Conservation (phyloP, 345 rosid genomes). For the Melastoma malabathricum region DNA sequence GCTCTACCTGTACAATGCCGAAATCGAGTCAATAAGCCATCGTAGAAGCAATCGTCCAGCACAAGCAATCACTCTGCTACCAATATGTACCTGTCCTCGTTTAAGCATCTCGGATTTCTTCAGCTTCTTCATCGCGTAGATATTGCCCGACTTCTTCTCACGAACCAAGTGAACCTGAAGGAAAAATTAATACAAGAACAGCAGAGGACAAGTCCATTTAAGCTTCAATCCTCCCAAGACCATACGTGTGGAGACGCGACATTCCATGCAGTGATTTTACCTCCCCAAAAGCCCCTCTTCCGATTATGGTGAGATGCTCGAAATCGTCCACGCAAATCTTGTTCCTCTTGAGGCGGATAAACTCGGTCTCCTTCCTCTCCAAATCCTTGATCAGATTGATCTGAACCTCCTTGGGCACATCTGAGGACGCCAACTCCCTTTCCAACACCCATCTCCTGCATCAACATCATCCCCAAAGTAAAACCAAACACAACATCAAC, state of each 20-base stretch:
- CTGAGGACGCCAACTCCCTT: conserved; percentile 76
- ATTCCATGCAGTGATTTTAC: conserved; percentile 21
- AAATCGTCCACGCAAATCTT: conserved; percentile 86
- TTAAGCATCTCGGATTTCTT: conserved; percentile 96
- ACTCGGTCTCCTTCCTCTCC: conserved; percentile 90
- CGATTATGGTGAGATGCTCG: conserved; percentile 83
- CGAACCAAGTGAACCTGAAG: conserved; percentile 75
- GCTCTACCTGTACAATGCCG: conserved; percentile 55
- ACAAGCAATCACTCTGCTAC: background rate
- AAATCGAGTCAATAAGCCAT: conserved; percentile 1
- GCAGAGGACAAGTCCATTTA: background rate
- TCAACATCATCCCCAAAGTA: conserved; percentile 1
- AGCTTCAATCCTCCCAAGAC: background rate
- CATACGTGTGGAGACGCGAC: background rate
- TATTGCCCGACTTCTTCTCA: conserved; percentile 92
- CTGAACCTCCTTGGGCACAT: conserved; percentile 83
- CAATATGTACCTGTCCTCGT: conserved; percentile 65
- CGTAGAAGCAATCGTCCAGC: background rate
- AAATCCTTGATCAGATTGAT: conserved; percentile 80
- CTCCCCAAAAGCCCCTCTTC: conserved; percentile 95
- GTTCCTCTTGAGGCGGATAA: conserved; percentile 90
- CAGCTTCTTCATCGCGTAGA: conserved; percentile 97
- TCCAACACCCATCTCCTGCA: conserved; percentile 90
- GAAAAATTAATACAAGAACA: conserved; percentile 8
- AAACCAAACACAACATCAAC: background rate